phyloP scores from a whole-genome alignment of 352 stramenopile species.

The Pythium rishiriense region DNA sequence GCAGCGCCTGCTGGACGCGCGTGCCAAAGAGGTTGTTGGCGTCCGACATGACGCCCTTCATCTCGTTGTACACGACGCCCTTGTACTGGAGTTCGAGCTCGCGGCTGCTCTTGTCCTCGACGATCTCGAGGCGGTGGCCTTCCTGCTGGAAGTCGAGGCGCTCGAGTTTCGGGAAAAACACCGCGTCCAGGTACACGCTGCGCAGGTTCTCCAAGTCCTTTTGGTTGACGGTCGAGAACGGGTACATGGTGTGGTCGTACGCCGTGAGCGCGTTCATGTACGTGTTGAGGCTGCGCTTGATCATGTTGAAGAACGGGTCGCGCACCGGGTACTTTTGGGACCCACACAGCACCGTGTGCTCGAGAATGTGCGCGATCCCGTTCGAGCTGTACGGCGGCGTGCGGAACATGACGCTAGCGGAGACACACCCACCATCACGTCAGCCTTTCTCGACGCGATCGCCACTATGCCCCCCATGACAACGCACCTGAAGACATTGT shows the following conservation, averaged over 20 bases:
- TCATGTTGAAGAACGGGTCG: conserved; percentile 99
- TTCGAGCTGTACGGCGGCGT: conserved; percentile 96
- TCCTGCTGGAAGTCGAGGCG: conserved; percentile 80
- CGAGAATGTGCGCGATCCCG: conserved; percentile 98
- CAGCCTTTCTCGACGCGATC: no score
- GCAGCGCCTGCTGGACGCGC: conserved; percentile 90
- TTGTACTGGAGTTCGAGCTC: conserved; percentile 66
- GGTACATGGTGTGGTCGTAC: conserved; percentile 98
- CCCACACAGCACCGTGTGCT: conserved; percentile 95
- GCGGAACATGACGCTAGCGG: conserved; percentile 93
- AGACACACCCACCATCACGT: no score
- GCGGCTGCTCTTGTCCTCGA: conserved; percentile 30
- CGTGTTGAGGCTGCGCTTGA: conserved; percentile 98
- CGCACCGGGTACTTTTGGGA: conserved; percentile 97
- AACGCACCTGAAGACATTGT: conserved; percentile 80
- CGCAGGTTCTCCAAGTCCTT: conserved; percentile 98
- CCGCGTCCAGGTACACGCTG: conserved; percentile 97
- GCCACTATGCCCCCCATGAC: no score
- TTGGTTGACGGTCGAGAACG: conserved; percentile 96
- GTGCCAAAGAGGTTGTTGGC: conserved; percentile 92
- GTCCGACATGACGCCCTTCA: conserved; percentile 98
- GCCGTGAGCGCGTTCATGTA: conserved; percentile 99
- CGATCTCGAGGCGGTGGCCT: conserved; percentile 73
- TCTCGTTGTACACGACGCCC: conserved; percentile 99
- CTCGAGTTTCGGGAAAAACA: conserved; percentile 93